These are phyloP conservation scores for Cladophialophora carrionii DNA, from an alignment of 2,329 filamentous ascomycete species.

Conservation along the genomic window DNA sequence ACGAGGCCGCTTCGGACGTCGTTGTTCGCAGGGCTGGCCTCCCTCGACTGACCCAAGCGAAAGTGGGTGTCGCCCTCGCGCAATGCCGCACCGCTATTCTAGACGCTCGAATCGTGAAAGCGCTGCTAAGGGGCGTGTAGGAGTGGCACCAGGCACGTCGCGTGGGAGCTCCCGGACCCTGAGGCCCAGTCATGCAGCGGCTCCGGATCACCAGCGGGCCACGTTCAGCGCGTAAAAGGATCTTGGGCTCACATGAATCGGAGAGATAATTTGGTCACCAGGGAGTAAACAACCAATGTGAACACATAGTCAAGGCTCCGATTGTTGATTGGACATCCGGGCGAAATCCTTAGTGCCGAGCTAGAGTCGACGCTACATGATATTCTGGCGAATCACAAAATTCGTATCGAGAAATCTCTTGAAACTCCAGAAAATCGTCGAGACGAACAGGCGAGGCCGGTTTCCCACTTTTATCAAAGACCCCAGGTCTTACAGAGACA, in stretches of 20 bases:
- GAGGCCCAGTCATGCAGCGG: conserved; percentile 6
- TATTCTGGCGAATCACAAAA: conserved; percentile 27
- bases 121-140: not conserved
- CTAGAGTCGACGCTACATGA: conserved; percentile 13
- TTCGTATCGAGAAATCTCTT: conserved; percentile 8
- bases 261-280: conserved; percentile 20
- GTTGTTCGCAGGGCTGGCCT: not conserved
- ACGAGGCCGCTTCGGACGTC: conserved; percentile 7
- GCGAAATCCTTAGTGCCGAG: conserved; percentile 1
- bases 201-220: not conserved
- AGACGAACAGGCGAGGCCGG: not conserved
- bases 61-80: not conserved
- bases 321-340: conserved; percentile 18
- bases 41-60: not conserved
- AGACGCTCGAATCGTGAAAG: conserved; percentile 14
- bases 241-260: conserved; percentile 2
- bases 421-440: conserved; percentile 13
- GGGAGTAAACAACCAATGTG: conserved; percentile 21
- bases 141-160: conserved; percentile 14
- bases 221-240: conserved; percentile 5
- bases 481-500: not conserved
- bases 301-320: conserved; percentile 9
- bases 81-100: not conserved
- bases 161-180: not conserved
- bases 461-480: not conserved